Evolutionary conservation across 768 basidiomycete genomes (phyloP).

Genomic region (Psilocybe cubensis): DNA sequence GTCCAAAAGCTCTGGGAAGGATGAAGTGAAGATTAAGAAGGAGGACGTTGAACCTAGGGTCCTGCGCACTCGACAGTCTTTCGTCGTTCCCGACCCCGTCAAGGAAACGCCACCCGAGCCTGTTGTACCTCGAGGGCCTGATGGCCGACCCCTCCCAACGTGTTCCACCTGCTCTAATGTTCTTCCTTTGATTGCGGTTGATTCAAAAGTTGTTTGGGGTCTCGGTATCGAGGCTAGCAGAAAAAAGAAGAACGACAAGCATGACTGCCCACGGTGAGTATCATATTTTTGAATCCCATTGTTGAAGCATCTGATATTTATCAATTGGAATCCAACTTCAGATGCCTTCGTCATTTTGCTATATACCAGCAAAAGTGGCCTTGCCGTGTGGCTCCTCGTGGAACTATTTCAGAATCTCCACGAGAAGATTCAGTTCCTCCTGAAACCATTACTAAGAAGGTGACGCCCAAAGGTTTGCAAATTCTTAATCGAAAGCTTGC

Average conservation of each 20-base stretch:
- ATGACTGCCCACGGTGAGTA: constrained; percentile 77
- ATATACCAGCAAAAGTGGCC: constrained; percentile 81
- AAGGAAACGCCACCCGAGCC: constrained; percentile 41
- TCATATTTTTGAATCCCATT: neutral
- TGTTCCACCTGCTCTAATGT: constrained; percentile 74
- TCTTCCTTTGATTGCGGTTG: constrained; percentile 76
- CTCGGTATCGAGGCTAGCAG: constrained; percentile 54
- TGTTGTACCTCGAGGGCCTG: constrained; percentile 56
- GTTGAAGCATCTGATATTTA: neutral
- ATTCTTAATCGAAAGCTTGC: constrained; percentile 60
- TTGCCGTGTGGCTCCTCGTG: constrained; percentile 55
- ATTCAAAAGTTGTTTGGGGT: constrained; percentile 78
- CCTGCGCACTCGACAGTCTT: constrained; percentile 51
- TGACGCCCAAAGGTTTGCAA: constrained; percentile 53
- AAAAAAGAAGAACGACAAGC: constrained; percentile 64
- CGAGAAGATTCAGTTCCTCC: constrained; percentile 53
- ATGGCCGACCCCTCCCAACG: constrained; percentile 70
- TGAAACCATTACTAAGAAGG: constrained; percentile 48
- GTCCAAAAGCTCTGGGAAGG: constrained; percentile 28
- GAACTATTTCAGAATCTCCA: constrained; percentile 49
- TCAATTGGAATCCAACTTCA: constrained; percentile 27
- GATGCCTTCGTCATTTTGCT: constrained; percentile 80
- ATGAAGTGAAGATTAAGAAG: constrained; percentile 44
- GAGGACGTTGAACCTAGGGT: constrained; percentile 57
- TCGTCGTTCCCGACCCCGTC: constrained; percentile 34